These are phyloP conservation scores for Cryptococcus depauperatus DNA, from an alignment of 1,284 basidiomycete species.

Conservation along the genomic window DNA sequence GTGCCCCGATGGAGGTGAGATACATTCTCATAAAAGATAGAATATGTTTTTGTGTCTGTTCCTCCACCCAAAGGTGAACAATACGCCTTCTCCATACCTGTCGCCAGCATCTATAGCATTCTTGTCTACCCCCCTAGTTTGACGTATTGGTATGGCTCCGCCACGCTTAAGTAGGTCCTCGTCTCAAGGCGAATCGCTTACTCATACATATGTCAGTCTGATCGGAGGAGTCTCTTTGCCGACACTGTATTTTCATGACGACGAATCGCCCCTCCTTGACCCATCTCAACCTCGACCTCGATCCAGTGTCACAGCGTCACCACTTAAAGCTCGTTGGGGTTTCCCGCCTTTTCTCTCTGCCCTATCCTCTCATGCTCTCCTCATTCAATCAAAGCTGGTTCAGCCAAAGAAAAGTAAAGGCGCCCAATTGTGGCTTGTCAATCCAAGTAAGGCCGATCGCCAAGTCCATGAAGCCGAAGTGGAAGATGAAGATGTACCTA, in stretches of 20 bases:
- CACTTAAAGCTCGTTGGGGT: slow-evolving; percentile 46
- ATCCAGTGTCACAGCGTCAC: slow-evolving; percentile 3
- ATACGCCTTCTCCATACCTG: slow-evolving; percentile 89
- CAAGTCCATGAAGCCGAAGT: slow-evolving; percentile 59
- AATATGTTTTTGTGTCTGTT: slow-evolving; percentile 41
- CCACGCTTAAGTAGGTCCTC: slow-evolving; percentile 40
- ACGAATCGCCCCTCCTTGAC: slow-evolving; percentile 58
- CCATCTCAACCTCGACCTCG: slow-evolving; percentile 7
- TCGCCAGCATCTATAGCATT: slow-evolving; percentile 83
- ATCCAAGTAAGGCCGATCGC: slow-evolving; percentile 81
- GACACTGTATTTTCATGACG: slow-evolving; percentile 90
- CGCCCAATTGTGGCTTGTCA: slow-evolving; percentile 71
- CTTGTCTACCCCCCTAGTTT: slow-evolving; percentile 59
- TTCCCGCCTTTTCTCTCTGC: slow-evolving; percentile 64
- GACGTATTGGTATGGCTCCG: slow-evolving; percentile 44
- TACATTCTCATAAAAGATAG: slow-evolving; percentile 19
- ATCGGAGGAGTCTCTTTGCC: slow-evolving; percentile 83
- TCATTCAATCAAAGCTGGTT: slow-evolving; percentile 56
- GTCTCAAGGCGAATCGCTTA: slow-evolving; percentile 46
- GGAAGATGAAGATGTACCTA: slow-evolving; percentile 13
- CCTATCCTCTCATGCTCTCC: slow-evolving; percentile 62
- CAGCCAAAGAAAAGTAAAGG: slow-evolving; percentile 26
- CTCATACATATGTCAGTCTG: slow-evolving; percentile 65
- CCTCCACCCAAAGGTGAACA: slow-evolving; percentile 56
- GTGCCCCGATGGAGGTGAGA: slow-evolving; percentile 29